Percentiles rank a stretch among this genome's conserved stretches.
Evolutionary conservation across 176 grass and related monocot genomes (phyloP).

Genomic region (Phoenix roebelenii): DNA sequence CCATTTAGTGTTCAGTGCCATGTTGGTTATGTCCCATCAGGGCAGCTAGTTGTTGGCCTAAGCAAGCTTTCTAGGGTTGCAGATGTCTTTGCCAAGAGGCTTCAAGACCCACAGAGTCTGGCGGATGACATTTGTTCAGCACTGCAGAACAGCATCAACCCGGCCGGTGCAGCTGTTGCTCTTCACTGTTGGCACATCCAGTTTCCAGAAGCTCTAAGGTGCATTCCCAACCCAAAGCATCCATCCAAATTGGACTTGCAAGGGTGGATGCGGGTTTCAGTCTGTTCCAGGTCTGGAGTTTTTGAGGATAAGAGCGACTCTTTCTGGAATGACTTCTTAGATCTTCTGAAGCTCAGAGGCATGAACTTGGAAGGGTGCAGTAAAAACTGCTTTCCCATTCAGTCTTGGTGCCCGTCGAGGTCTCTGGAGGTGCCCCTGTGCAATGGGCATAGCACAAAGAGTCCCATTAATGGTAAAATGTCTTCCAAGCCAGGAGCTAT

Average conservation of each 20-base stretch:
- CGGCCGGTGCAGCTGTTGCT: constrained; percentile 81
- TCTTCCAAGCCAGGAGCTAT: constrained; percentile 13
- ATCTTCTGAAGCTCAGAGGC: constrained; percentile 61
- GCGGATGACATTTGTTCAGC: constrained; percentile 73
- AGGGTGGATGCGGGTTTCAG: constrained; percentile 47
- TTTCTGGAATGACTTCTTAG: constrained; percentile 70
- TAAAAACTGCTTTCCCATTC: constrained; percentile 16
- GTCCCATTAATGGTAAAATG: constrained; percentile 21
- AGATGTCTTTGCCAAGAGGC: constrained; percentile 77
- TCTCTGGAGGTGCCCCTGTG: constrained; percentile 29
- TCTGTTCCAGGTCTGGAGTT: constrained; percentile 55
- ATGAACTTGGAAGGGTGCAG: constrained; percentile 34
- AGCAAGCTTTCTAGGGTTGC: constrained; percentile 96
- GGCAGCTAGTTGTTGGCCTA: constrained; percentile 70
- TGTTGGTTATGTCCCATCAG: constrained; percentile 82
- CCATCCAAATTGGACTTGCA: constrained; percentile 11
- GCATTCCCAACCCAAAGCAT: constrained; percentile 19
- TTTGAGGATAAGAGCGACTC: constrained; percentile 55
- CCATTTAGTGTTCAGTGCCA: constrained; percentile 78
- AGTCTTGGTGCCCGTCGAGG: constrained; percentile 66
- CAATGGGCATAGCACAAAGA: constrained; percentile 34
- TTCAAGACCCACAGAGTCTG: constrained; percentile 79
- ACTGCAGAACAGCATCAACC: constrained; percentile 59
- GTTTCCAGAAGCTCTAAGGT: constrained; percentile 62
- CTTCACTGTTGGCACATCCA: constrained; percentile 76